Conservation (phyloP, 352 stramenopile genomes). For the Phytophthora quininea region DNA sequence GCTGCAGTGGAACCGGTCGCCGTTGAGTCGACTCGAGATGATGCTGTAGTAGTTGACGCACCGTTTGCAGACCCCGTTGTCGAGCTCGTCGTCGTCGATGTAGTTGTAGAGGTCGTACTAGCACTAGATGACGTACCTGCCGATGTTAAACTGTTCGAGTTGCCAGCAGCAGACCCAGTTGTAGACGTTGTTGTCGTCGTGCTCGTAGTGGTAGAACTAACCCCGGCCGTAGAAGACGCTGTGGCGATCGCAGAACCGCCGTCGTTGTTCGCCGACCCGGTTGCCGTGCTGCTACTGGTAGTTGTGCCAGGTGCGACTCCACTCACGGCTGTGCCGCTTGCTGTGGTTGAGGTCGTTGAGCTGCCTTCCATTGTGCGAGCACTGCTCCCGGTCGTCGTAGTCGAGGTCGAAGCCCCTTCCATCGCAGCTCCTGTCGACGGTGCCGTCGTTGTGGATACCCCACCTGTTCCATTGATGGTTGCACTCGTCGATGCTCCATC, state of each 20-base stretch:
- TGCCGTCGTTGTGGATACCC: slow-evolving; percentile 7
- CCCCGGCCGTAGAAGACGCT: slow-evolving; percentile 5
- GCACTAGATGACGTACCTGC: slow-evolving; percentile 3
- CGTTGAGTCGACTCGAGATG: slow-evolving; percentile 6
- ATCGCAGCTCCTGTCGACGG: slow-evolving; percentile 16
- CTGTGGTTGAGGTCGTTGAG: slow-evolving; percentile 10
- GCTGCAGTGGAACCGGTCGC: slow-evolving; percentile 2
- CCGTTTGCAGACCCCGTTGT: slow-evolving; percentile 12
- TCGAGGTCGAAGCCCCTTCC: slow-evolving; percentile 15
- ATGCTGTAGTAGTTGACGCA: slow-evolving; percentile 1
- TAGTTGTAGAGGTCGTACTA: not conserved
- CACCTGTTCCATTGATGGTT: slow-evolving; percentile 5
- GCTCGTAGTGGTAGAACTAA: slow-evolving; percentile 5
- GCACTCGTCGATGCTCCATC: slow-evolving; percentile 7
- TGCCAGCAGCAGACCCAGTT: not conserved
- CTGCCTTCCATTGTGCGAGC: slow-evolving; percentile 8
- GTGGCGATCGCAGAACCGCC: slow-evolving; percentile 3
- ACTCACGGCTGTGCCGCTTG: not conserved
- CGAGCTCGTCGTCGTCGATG: slow-evolving; percentile 10
- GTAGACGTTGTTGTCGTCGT: slow-evolving; percentile 7
- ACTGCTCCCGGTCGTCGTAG: slow-evolving; percentile 3
- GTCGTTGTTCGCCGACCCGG: slow-evolving; percentile 4
- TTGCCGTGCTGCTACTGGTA: slow-evolving; percentile 4
- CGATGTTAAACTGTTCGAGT: slow-evolving; percentile 1
- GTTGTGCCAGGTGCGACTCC: too few species aligned